Evolutionary conservation across 2,329 filamentous ascomycete genomes (phyloP).

Genomic region (Aureobasidium melanogenum): DNA sequence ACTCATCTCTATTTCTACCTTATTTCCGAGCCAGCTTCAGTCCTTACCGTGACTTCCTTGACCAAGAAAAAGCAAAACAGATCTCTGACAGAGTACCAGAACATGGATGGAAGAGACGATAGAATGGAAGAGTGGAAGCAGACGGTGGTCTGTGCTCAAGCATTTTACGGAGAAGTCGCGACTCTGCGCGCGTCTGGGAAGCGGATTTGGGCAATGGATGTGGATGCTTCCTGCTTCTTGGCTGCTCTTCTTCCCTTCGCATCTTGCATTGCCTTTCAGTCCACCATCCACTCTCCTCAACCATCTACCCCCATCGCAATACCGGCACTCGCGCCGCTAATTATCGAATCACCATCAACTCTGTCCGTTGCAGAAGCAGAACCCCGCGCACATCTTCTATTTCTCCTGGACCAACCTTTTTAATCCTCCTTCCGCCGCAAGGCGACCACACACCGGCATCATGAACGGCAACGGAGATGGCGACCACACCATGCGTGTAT

Average conservation of each 20-base stretch:
- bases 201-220: background rate
- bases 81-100: too few species aligned
- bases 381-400: background rate
- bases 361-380: conserved; percentile 2
- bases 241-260: conserved; percentile 1
- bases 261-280: background rate
- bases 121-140: background rate
- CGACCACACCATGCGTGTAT: conserved; percentile 14
- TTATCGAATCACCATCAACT: background rate
- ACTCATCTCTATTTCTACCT: conserved; percentile 1
- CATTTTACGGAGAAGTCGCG: conserved; percentile 5
- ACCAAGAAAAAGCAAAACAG: background rate
- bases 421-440: conserved; percentile 8
- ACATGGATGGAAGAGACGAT: background rate
- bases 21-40: background rate
- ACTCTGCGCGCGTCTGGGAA: conserved; percentile 2
- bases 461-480: conserved; percentile 16
- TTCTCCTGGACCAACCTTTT: conserved; percentile 7
- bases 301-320: background rate
- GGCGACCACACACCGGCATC: conserved; percentile 9
- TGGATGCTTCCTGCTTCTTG: background rate
- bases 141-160: background rate
- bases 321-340: background rate
- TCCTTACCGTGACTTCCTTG: background rate
- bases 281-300: background rate